Evolutionary conservation across 257 asterid genomes (phyloP).

Genomic region (Echites panduratus): DNA sequence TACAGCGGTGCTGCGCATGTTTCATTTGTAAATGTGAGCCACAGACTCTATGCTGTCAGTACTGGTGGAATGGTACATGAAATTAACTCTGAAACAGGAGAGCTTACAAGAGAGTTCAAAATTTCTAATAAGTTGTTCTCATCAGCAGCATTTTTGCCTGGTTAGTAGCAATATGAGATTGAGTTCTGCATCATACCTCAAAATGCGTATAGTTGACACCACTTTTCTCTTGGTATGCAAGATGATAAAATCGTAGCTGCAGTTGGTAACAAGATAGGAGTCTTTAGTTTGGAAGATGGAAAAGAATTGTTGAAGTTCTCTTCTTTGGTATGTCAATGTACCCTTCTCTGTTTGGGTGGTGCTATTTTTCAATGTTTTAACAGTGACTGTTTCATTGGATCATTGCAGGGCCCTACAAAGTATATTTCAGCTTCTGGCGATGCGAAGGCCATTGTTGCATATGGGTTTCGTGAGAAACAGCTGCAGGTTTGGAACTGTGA

Average conservation of each 20-base stretch:
- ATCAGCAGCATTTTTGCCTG: slow-evolving; percentile 19
- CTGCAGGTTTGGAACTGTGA: slow-evolving; percentile 29
- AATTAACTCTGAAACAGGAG: slow-evolving; percentile 27
- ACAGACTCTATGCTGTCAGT: slow-evolving; percentile 19
- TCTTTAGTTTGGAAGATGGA: slow-evolving; percentile 22
- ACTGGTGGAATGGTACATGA: slow-evolving; percentile 22
- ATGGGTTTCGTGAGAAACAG: slow-evolving; percentile 24
- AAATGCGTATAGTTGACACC: slow-evolving; percentile 9
- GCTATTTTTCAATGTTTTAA: slow-evolving; percentile 6
- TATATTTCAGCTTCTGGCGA: slow-evolving; percentile 21
- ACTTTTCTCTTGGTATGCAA: slow-evolving; percentile 9
- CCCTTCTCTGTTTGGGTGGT: not conserved
- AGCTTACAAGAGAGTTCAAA: slow-evolving; percentile 23
- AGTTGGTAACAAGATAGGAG: slow-evolving; percentile 24
- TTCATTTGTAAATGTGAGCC: slow-evolving; percentile 20
- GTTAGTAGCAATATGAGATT: slow-evolving; percentile 15
- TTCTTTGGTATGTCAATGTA: slow-evolving; percentile 17
- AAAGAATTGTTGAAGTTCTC: slow-evolving; percentile 27
- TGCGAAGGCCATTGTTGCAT: slow-evolving; percentile 26
- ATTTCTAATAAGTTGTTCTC: slow-evolving; percentile 22
- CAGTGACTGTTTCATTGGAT: slow-evolving; percentile 6
- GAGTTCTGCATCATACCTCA: not conserved
- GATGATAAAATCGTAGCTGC: slow-evolving; percentile 26
- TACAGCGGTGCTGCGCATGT: slow-evolving; percentile 26
- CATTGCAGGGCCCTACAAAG: slow-evolving; percentile 21